Evolutionary conservation across 2,329 filamentous ascomycete genomes (phyloP).

Genomic region (Dissoconium aciculare): DNA sequence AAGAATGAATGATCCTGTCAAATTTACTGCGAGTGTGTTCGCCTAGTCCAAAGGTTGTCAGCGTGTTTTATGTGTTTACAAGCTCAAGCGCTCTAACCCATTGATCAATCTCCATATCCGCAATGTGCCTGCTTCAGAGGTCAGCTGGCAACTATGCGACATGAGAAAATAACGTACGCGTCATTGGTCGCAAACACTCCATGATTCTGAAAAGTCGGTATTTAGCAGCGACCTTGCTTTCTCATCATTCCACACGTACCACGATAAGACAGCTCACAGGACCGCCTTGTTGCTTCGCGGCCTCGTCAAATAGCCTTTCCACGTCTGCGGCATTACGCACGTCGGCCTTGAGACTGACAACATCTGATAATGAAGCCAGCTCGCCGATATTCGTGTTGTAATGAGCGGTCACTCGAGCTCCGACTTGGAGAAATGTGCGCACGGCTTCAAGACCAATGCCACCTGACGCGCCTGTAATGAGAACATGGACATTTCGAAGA

Average conservation of each 20-base stretch:
- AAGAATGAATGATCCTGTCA: constrained; percentile 20
- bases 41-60: no score
- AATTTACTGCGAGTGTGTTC: constrained; percentile 19
- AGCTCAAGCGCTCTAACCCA: constrained; percentile 8
- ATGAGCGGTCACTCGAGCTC: constrained; percentile 20
- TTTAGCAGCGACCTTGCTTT: neutral
- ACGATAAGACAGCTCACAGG: constrained; percentile 27
- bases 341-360: constrained; percentile 20
- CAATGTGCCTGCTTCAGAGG: constrained; percentile 10
- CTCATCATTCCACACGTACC: constrained; percentile 1
- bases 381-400: constrained; percentile 23
- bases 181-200: constrained; percentile 18
- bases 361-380: constrained; percentile 16
- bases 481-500: constrained; percentile 19
- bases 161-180: constrained; percentile 3
- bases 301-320: constrained; percentile 16
- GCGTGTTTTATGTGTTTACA: no score
- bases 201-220: constrained; percentile 21
- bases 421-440: constrained; percentile 21
- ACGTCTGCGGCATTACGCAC: constrained; percentile 23
- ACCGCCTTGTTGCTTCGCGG: constrained; percentile 22
- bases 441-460: constrained; percentile 27
- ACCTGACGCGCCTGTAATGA: constrained; percentile 22
- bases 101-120: constrained; percentile 18
- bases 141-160: neutral